A percentile compares a stretch with the other conserved stretches of the same genome.
Evolutionary conservation across 176 grass and related monocot genomes (phyloP).

Genomic region (Aechmea fasciata): DNA sequence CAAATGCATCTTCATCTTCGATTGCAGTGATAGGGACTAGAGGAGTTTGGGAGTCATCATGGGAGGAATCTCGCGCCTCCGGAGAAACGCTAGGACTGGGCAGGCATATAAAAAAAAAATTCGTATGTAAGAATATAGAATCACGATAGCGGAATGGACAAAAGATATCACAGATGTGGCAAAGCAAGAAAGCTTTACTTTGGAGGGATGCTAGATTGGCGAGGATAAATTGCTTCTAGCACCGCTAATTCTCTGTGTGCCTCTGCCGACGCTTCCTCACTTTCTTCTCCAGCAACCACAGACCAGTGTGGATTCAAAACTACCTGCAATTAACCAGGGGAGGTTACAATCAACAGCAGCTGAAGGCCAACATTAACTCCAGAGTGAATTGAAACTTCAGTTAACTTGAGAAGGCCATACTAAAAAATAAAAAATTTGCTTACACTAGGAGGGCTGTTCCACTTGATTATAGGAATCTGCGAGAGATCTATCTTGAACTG

Average conservation of each 20-base stretch:
- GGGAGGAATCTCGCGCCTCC: slow-evolving; percentile 44
- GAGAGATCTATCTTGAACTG: slow-evolving; percentile 51
- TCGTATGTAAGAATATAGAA: slow-evolving; percentile 14
- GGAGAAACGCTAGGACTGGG: slow-evolving; percentile 60
- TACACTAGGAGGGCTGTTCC: slow-evolving; percentile 69
- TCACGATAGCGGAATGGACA: slow-evolving; percentile 4
- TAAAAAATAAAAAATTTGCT: slow-evolving; percentile 9
- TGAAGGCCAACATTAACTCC: slow-evolving; percentile 3
- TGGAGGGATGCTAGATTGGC: slow-evolving; percentile 62
- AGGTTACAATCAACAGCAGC: not conserved
- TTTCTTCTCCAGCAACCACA: slow-evolving; percentile 82
- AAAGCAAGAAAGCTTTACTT: slow-evolving; percentile 53
- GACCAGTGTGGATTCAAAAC: slow-evolving; percentile 53
- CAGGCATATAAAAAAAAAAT: slow-evolving; percentile 8
- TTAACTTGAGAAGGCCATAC: not conserved
- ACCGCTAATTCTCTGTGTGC: slow-evolving; percentile 69
- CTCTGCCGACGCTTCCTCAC: slow-evolving; percentile 49
- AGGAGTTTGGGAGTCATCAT: slow-evolving; percentile 51
- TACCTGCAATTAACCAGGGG: slow-evolving; percentile 42
- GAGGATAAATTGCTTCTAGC: slow-evolving; percentile 98
- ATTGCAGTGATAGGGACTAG: slow-evolving; percentile 64
- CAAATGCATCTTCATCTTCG: slow-evolving; percentile 81
- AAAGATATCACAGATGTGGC: slow-evolving; percentile 12
- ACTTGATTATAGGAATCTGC: slow-evolving; percentile 55
- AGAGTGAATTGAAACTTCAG: not conserved